Base-by-base conservation (phyloP, 2,329 filamentous ascomycete genomes). In the Aspergillus proliferans region DNA sequence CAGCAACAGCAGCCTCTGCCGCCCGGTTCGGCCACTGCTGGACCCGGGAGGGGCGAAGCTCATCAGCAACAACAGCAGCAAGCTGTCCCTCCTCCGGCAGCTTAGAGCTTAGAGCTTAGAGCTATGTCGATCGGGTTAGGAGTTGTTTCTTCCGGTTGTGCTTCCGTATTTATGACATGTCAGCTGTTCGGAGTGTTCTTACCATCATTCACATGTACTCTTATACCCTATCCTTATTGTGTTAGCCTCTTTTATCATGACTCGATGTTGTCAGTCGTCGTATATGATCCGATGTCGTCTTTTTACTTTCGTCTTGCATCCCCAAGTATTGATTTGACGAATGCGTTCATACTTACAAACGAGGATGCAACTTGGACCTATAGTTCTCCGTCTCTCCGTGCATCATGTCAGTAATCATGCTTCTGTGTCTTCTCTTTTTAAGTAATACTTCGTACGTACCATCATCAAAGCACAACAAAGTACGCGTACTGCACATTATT, bases 21-120 rank as follows among this genome's bases (percentile, higher is more conserved):
- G 14, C 66, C 66, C 2, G 67, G 67, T 38, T 66, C 68, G 24
- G 65, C 62, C 22, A 67, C 64, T 5, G 59, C 63, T 18, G 66
- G 64, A 2, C 64, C 64, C 24, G 61, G 64, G 26, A 62, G 66
- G 18, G 60, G 64, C 49, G 26, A 52, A 14, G 44, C 52, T 3
- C 28, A 21, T 42, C 52, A 45, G 14, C 52, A 55, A 26, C 52
- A 47, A n/a, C 28, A 42, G 19, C n/a, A 34, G 28, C 58, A 55
- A 47, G 46, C 57, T 21, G 57, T 60, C 43, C 46, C 63, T 14
- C 52, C 59, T 15, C 59, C 61, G 6, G 61, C 52, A 21, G 63
- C 63, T 51, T 65, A 59, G 48, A n/a, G 14, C 30, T 45, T 26
- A 26, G 24, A 9, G 38, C 18, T n/a, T 18, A 18, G 38, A 19